Evolutionary conservation across 225 moss, liverwort and hornwort species (phyloP), one percentile per base, ranked within the genome.

Genomic region (Polytrichum commune): DNA sequence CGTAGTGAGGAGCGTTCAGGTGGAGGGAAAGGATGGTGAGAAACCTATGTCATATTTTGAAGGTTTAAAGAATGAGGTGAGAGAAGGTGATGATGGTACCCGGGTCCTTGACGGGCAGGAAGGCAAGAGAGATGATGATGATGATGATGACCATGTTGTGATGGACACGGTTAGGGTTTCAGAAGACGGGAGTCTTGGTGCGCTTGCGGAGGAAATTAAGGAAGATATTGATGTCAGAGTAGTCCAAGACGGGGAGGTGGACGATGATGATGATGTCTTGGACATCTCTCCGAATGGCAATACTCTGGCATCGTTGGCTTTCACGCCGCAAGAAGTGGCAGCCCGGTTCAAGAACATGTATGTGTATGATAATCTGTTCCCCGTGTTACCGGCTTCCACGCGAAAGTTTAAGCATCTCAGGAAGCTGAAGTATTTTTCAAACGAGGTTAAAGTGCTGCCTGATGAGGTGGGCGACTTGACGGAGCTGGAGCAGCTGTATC

Each of bases 371-470:
- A 95, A 95, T 33, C 89, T 79, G 57, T 95, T 95, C 73, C 90
- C 91, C 3, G 88, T 95, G 53, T 69, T 95, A 60, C 95, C 95
- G 38, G 53, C 88, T 23, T 90, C 86, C 9, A 84, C 80, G 64
- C 74, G 70, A 64, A 77, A 85, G 63, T 93, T 87, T 4, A 91
- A 93, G 60, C 78, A 86, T 60, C 85, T 95, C 69, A 86, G 79
- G 73, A 93, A 90, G 79, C 77, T 95, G 26, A 95, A 95, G 73
- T 90, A 91, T 62, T 95, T 91, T 79, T 88, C 95, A 25, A 95
- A 95, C 64, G 93, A 95, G 70, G 91, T 95, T 28, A 90, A 86
- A 76, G 79, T 91, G 24, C 71, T 95, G 27, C 93, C 93, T 53
- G 86, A 87, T 66, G 95, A 91, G 33, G 82, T 93, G 54, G 85